A percentile compares a stretch with the other conserved stretches of the same genome.
phyloP scores from a whole-genome alignment of 1,284 basidiomycete species.

The Pholiota adiposa region DNA sequence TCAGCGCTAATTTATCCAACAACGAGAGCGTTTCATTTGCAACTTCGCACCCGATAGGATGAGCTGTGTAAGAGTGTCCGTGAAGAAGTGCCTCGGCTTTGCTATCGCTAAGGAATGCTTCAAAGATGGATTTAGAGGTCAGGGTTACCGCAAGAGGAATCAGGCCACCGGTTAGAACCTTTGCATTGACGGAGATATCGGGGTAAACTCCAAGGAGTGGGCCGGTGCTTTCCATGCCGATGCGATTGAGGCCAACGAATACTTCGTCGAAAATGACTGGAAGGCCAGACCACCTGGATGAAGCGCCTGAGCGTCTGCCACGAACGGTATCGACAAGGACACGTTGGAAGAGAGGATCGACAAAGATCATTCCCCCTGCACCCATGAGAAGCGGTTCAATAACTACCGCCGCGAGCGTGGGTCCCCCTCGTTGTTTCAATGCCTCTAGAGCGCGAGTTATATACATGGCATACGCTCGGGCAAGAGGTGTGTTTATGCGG shows the following conservation, averaged over 20 bases:
- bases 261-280: conserved; percentile 98
- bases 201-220: conserved; percentile 74
- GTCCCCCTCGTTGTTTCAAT: conserved; percentile 44
- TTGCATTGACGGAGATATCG: conserved; percentile 92
- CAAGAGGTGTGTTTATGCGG: conserved; percentile 68
- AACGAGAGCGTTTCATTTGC: conserved; percentile 81
- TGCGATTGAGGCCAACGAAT: conserved; percentile 89
- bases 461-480: conserved; percentile 64
- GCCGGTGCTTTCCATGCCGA: conserved; percentile 74
- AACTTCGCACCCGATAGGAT: conserved; percentile 90
- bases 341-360: conserved; percentile 96
- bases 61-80: conserved; percentile 95
- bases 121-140: conserved; percentile 80
- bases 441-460: conserved; percentile 61
- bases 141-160: conserved; percentile 89
- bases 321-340: conserved; percentile 86
- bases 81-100: conserved; percentile 91
- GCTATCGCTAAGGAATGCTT: conserved; percentile 74
- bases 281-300: conserved; percentile 67
- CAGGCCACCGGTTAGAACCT: conserved; percentile 93
- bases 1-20: conserved; percentile 54
- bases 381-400: conserved; percentile 95
- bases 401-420: conserved; percentile 74
- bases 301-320: conserved; percentile 31
- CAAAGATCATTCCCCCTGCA: conserved; percentile 97